Evolutionary conservation across 108 stramenopile species (phyloP).

Genomic region (Discostella stelligeroides): DNA sequence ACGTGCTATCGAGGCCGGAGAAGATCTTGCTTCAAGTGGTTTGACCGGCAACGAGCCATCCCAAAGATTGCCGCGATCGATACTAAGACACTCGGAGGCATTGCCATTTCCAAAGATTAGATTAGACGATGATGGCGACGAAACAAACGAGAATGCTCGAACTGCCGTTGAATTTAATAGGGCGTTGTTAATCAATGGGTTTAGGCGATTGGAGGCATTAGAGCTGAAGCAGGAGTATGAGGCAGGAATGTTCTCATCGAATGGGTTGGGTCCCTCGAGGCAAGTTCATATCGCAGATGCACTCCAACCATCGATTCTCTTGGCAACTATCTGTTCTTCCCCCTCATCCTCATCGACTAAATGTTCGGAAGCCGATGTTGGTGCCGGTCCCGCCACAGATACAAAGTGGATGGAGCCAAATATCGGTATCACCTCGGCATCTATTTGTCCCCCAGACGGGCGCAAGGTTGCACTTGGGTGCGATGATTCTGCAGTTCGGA

Average conservation of each 20-base stretch:
- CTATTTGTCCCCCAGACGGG: slow-evolving; percentile 79
- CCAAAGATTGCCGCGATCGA: slow-evolving; percentile 33
- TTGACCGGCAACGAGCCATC: slow-evolving; percentile 26
- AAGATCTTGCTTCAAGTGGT: slow-evolving; percentile 33
- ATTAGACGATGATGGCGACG: slow-evolving; percentile 61
- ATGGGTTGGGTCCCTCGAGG: slow-evolving; percentile 11
- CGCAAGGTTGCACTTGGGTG: slow-evolving; percentile 82
- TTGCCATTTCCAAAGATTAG: slow-evolving; percentile 80
- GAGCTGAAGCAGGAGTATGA: slow-evolving; percentile 85
- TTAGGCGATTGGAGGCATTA: slow-evolving; percentile 86
- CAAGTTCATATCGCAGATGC: slow-evolving; percentile 56
- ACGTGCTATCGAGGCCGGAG: slow-evolving; percentile 48
- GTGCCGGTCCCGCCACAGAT: slow-evolving; percentile 27
- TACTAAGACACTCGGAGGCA: slow-evolving; percentile 40
- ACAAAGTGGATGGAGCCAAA: slow-evolving; percentile 78
- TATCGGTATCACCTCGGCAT: slow-evolving; percentile 79
- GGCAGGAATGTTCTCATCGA: slow-evolving; percentile 27
- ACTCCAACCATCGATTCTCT: slow-evolving; percentile 66
- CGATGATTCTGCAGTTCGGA: slow-evolving; percentile 81
- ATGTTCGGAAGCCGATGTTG: slow-evolving; percentile 36
- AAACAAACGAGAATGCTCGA: slow-evolving; percentile 43
- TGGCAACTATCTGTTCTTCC: slow-evolving; percentile 64
- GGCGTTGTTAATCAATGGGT: slow-evolving; percentile 80
- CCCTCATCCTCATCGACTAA: slow-evolving; percentile 18
- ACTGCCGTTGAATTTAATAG: slow-evolving; percentile 80